These are phyloP conservation scores for Lachnellula cervina DNA, from an alignment of 2,329 filamentous ascomycete species.

Conservation along the genomic window DNA sequence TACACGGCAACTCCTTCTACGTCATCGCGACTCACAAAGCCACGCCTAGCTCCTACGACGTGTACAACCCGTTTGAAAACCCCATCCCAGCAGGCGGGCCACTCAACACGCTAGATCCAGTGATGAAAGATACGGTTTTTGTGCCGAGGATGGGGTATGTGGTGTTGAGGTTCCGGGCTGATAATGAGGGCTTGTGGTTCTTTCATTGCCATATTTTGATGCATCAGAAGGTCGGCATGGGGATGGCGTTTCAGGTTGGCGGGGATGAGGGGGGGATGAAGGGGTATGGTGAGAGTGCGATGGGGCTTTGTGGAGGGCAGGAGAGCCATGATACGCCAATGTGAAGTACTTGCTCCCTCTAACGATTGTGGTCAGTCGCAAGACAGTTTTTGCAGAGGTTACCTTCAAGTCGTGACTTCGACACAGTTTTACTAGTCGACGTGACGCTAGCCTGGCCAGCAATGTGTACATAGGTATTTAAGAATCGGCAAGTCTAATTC, in stretches of 20 bases:
- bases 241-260: constrained; percentile 26
- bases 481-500: no score
- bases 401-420: no score
- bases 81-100: background rate
- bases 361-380: no score
- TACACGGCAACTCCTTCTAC: constrained; percentile 21
- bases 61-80: background rate
- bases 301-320: no score
- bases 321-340: no score
- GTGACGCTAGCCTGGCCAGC: no score
- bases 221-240: constrained; percentile 37
- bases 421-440: no score
- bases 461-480: no score
- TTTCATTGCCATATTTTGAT: constrained; percentile 36
- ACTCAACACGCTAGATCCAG: constrained; percentile 45
- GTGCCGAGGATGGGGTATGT: constrained; percentile 35
- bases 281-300: background rate
- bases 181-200: constrained; percentile 37
- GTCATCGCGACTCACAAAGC: background rate
- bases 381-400: no score
- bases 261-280: background rate
- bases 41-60: background rate
- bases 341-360: no score
- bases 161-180: constrained; percentile 32
- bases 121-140: constrained; percentile 33